Base-by-base conservation (phyloP, 768 basidiomycete species). In the Terana coerulea region DNA sequence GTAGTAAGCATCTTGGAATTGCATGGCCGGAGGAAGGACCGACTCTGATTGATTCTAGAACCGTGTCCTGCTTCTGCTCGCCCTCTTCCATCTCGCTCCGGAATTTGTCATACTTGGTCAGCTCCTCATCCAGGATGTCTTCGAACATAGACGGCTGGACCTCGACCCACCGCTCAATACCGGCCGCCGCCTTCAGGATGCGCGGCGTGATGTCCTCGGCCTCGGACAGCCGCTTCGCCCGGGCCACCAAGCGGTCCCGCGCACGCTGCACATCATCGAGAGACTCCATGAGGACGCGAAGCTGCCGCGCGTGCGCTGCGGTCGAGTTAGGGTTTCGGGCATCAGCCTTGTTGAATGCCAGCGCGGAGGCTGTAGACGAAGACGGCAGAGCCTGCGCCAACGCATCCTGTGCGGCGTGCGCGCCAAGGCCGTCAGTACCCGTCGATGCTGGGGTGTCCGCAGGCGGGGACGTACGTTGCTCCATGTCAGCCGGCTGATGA, bases 111-210 rank as follows among this genome's bases (percentile, higher is more conserved):
- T 92, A 95, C 68, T 93, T 94, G 0, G 76, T 77, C 45, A 98
- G 67, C 60, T 90, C 88, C 53, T 82, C 78, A 50, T 91, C 86
- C 25, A 86, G 79, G 11, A 90, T 72, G 49, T 88, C 86, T 61
- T 94, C 90, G 63, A 98, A 98, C 84, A 88, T 87, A 21, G 84
- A 87, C 0, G 95, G 83, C 30, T 84, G 82, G 15, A 91, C 79
- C 59, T 91, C 84, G 3, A 73, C 70, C 64, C 86, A 76, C 22
- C 78, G 75, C 46, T 86, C 84, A 39, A 93, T 75, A 2, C 79
- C 78, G 14, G 77, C 72, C 0, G 91, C 83, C 21, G 83, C 83
- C 45, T 73, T 76, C 56, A 88, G 59, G 21, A 98, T 80, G 1
- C 79, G 77, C 5, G 78, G 70, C 11, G 79, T 76, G 42, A 98